Base-by-base conservation (phyloP, 2,329 filamentous ascomycete genomes). In the Zalaria sp. region DNA sequence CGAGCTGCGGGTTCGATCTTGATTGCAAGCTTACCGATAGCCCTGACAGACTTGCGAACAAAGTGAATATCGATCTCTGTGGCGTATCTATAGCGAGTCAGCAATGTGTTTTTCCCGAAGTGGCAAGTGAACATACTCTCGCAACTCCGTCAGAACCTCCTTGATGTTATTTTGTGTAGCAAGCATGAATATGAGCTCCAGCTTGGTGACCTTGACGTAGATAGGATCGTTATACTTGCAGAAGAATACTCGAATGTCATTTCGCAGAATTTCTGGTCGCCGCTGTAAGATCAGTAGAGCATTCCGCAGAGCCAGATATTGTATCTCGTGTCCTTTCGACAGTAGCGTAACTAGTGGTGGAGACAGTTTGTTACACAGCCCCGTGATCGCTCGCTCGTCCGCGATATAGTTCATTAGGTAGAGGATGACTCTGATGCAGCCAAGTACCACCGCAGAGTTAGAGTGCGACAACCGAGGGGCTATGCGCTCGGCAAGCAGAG, bases 141-240 rank as follows among this genome's bases (percentile, higher is more conserved):
- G 78, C 43, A 98, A 66, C 60, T 98, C 91, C 2, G 88, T 93
- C 49, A 98, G 65, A 1, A 98, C 91, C 57, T 96, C 86, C 38
- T 86, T 81, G 52, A 98, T 98, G 59, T 98, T 98, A 54, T 81
- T 83, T 62, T 95, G 87, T 29, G 78, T 94, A 5, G 91, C 91
- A 46, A 98, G 74, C 91, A 96, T 98, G 63, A 98, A 98, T 51
- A 98, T 96, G 52, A 98, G 75, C 64, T 98, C 91, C 39, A 98
- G 73, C 64, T 98, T 98, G 10, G 91, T 98, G 40, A 98, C 91
- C 63, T 98, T 98, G 65, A 98, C 91, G 60, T 96, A 98, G 49
- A 98, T 98, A 0, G 91, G 91, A 57, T 98, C 91, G 60, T 98
- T 98, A 65, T 98, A 98, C 71, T 98, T 98, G 77, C 91, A 98